Percentiles rank a stretch among this genome's conserved stretches.
These are phyloP conservation scores for Aleurites moluccanus DNA, from an alignment of 441 rosid genomes.

Conservation along the genomic window DNA sequence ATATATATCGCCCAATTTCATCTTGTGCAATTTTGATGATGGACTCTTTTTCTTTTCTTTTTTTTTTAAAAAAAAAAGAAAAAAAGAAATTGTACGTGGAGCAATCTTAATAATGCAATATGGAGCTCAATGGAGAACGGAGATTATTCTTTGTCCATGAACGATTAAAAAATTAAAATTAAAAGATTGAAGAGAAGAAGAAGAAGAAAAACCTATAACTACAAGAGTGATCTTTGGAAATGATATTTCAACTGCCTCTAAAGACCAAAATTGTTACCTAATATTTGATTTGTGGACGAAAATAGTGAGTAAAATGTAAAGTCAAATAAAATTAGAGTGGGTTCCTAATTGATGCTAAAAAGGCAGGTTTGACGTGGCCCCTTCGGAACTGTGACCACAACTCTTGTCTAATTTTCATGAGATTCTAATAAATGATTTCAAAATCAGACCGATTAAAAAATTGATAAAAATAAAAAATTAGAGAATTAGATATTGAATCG, in stretches of 20 bases:
- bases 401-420: slow-evolving; percentile 43
- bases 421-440: too few species aligned
- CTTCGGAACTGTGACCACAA: slow-evolving; percentile 47
- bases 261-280: neutral
- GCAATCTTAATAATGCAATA: neutral
- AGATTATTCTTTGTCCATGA: slow-evolving; percentile 13
- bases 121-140: neutral
- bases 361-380: slow-evolving; percentile 33
- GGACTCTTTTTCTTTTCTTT: too few species aligned
- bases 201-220: neutral
- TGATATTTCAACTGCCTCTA: slow-evolving; percentile 33
- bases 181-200: too few species aligned
- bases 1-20: neutral
- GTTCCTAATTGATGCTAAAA: slow-evolving; percentile 37
- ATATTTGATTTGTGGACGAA: slow-evolving; percentile 22
- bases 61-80: too few species aligned
- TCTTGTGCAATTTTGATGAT: neutral
- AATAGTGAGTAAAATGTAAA: neutral
- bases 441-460: too few species aligned
- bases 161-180: neutral
- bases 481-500: too few species aligned
- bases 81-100: slow-evolving; percentile 7
- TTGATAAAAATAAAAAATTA: too few species aligned
- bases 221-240: slow-evolving; percentile 26
- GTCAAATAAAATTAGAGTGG: slow-evolving; percentile 27